Percentiles rank a stretch among this genome's conserved stretches.
phyloP scores from a whole-genome alignment of 2,329 filamentous ascomycete genomes.

The Stagonosporopsis cucurbitacearum region DNA sequence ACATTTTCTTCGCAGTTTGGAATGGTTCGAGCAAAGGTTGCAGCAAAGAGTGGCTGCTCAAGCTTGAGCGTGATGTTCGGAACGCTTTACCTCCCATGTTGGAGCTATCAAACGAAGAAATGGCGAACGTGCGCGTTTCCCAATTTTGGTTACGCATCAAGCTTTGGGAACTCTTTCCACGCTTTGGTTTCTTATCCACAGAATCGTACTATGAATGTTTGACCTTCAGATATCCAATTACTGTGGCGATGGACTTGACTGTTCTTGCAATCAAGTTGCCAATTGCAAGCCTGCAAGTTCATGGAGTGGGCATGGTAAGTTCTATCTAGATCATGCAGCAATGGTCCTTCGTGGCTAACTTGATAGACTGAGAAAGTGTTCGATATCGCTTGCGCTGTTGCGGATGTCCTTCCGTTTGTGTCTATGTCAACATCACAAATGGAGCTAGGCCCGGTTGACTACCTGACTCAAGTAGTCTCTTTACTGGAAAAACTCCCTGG shows the following conservation, averaged over 20 bases:
- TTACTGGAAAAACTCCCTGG: conserved; percentile 33
- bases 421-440: conserved; percentile 18
- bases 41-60: conserved; percentile 62
- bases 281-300: conserved; percentile 31
- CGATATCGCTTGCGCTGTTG: conserved; percentile 39
- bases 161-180: conserved; percentile 67
- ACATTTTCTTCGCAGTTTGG: conserved; percentile 69
- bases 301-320: conserved; percentile 40
- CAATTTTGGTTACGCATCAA: conserved; percentile 71
- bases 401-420: conserved; percentile 38
- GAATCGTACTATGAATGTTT: conserved; percentile 59
- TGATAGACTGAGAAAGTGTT: conserved; percentile 37
- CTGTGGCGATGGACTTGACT: conserved; percentile 67
- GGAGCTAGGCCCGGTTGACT: conserved; percentile 27
- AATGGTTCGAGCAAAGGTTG: conserved; percentile 68
- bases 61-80: conserved; percentile 68
- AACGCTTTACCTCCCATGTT: conserved; percentile 62
- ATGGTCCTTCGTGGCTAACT: conserved; percentile 9
- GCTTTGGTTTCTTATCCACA: conserved; percentile 59
- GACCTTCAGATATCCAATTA: conserved; percentile 68
- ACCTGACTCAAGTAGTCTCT: conserved; percentile 26
- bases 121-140: conserved; percentile 63
- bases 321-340: not conserved
- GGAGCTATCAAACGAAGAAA: conserved; percentile 59
- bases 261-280: conserved; percentile 45